These are phyloP conservation scores for Globisporangium middletonii DNA, from an alignment of 352 stramenopile species.

Conservation along the genomic window DNA sequence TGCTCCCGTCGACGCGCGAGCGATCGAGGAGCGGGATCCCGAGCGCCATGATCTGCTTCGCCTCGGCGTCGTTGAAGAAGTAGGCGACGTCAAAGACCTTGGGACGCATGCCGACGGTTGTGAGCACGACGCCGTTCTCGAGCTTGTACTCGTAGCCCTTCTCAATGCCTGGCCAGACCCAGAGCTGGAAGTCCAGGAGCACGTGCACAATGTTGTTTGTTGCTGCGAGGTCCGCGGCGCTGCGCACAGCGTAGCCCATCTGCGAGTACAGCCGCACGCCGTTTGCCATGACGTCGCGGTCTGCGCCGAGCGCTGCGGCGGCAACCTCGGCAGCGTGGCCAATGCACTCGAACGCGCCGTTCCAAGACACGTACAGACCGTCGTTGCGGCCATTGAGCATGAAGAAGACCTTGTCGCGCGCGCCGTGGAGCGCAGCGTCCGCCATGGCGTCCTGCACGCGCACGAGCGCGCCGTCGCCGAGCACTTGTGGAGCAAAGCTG, in stretches of 20 bases:
- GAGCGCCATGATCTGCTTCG: constrained; percentile 46
- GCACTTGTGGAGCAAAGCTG: constrained; percentile 14
- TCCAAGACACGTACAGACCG: constrained; percentile 75
- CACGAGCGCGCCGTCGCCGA: constrained; percentile 29
- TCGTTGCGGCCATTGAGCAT: constrained; percentile 83
- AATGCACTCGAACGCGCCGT: constrained; percentile 63
- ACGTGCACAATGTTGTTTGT: constrained; percentile 68
- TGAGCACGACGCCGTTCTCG: constrained; percentile 66
- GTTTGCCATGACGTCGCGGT: constrained; percentile 58
- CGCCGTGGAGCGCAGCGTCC: constrained; percentile 12
- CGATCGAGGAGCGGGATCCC: constrained; percentile 46
- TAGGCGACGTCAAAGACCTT: constrained; percentile 75
- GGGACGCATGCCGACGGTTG: constrained; percentile 52
- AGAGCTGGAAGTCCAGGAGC: constrained; percentile 78
- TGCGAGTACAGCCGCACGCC: constrained; percentile 72
- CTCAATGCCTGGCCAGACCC: constrained; percentile 73
- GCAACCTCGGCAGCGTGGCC: constrained; percentile 33
- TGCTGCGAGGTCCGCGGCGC: constrained; percentile 30
- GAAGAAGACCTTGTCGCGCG: constrained; percentile 62
- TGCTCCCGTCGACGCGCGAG: constrained; percentile 64
- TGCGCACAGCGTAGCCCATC: constrained; percentile 55
- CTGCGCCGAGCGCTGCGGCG: constrained; percentile 54
- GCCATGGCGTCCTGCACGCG: constrained; percentile 54
- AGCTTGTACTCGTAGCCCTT: constrained; percentile 70
- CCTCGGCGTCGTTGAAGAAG: constrained; percentile 57